These are phyloP conservation scores for Aquilaria yunnanensis DNA, from an alignment of 345 rosid genomes.

Conservation along the genomic window DNA sequence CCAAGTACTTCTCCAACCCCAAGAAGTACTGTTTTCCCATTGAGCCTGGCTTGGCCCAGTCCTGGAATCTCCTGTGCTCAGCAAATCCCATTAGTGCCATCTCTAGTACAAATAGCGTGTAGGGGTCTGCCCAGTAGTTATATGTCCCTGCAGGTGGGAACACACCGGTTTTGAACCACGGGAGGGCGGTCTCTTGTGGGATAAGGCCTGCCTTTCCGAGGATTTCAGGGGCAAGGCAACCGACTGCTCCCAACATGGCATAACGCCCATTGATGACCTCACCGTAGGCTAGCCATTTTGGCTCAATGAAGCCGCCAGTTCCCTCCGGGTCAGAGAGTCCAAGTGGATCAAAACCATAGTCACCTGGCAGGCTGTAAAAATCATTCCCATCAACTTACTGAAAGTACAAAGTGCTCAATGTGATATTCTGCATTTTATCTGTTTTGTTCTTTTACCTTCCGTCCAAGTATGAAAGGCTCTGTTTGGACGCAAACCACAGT, in stretches of 20 bases:
- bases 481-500: conserved; percentile 92
- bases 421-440: neutral
- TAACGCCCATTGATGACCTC: conserved; percentile 81
- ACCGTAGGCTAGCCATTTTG: conserved; percentile 92
- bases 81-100: conserved; percentile 98
- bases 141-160: conserved; percentile 97
- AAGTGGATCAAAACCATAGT: conserved; percentile 88
- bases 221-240: conserved; percentile 88
- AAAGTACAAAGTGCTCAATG: neutral
- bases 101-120: conserved; percentile 83
- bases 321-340: conserved; percentile 99
- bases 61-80: conserved; percentile 93
- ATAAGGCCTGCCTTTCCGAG: conserved; percentile 80
- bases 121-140: conserved; percentile 92
- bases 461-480: conserved; percentile 88
- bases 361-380: conserved; percentile 75
- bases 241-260: conserved; percentile 83
- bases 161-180: conserved; percentile 96
- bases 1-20: conserved; percentile 73
- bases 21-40: conserved; percentile 93
- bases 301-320: conserved; percentile 94
- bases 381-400: neutral
- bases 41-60: conserved; percentile 87
- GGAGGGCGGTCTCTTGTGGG: conserved; percentile 81
- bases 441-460: conserved; percentile 54